These are phyloP conservation scores for Leccinum boreale DNA, from an alignment of 768 basidiomycete genomes.

Conservation along the genomic window DNA sequence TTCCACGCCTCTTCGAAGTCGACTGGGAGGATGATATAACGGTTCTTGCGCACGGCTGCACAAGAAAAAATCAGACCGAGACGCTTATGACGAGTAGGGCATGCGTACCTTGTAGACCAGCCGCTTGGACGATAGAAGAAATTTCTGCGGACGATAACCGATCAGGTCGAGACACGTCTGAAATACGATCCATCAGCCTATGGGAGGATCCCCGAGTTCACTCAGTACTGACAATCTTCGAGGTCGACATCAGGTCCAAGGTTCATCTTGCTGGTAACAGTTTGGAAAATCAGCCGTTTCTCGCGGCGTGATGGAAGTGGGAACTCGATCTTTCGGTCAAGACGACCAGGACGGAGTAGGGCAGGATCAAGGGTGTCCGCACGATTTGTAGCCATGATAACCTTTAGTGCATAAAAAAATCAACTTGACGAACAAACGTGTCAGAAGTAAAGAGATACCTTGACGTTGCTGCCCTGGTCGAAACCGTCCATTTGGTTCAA, in stretches of 20 bases:
- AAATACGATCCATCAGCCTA: slow-evolving; percentile 7
- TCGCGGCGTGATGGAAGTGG: slow-evolving; percentile 92
- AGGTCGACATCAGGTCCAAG: slow-evolving; percentile 96
- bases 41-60: slow-evolving; percentile 90
- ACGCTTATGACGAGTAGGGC: not conserved
- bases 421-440: not conserved
- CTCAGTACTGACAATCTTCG: slow-evolving; percentile 82
- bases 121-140: slow-evolving; percentile 92
- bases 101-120: slow-evolving; percentile 84
- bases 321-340: slow-evolving; percentile 99
- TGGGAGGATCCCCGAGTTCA: slow-evolving; percentile 6
- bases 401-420: slow-evolving; percentile 43
- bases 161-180: slow-evolving; percentile 96
- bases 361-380: slow-evolving; percentile 98
- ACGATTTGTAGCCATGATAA: slow-evolving; percentile 99
- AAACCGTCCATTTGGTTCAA: slow-evolving; percentile 99
- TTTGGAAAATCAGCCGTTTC: slow-evolving; percentile 97
- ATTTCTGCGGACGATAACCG: slow-evolving; percentile 95
- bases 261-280: slow-evolving; percentile 96
- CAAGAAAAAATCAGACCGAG: slow-evolving; percentile 5
- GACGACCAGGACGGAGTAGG: slow-evolving; percentile 91
- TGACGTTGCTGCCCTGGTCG: slow-evolving; percentile 97
- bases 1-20: slow-evolving; percentile 99
- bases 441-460: slow-evolving; percentile 47
- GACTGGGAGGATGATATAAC: slow-evolving; percentile 92